Evolutionary conservation across 163 green algal genomes (phyloP).

Genomic region (Scenedesmus sp.): DNA sequence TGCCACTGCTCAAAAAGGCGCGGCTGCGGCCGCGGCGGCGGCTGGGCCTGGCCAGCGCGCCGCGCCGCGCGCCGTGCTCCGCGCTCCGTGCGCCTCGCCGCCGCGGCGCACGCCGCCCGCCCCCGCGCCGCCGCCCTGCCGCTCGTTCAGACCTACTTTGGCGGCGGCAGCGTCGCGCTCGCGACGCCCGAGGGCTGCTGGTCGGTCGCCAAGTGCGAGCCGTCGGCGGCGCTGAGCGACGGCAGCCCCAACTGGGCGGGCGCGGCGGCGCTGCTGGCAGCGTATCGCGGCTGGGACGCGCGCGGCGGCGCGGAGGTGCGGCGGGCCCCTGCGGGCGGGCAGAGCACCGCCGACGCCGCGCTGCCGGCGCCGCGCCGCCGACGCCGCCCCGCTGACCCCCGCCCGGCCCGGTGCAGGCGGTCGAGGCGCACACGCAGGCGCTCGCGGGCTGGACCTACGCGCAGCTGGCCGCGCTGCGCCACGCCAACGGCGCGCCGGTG

Average conservation of each 20-base stretch:
- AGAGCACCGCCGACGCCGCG: background rate
- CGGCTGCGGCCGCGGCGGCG: too few species aligned
- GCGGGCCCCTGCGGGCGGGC: too few species aligned
- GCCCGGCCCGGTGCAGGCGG: background rate
- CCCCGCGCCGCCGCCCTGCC: background rate
- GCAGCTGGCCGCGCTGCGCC: slow-evolving; percentile 57
- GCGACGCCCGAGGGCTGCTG: slow-evolving; percentile 65
- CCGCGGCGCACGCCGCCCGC: background rate
- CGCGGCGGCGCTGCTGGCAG: slow-evolving; percentile 60
- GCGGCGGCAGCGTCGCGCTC: slow-evolving; percentile 71
- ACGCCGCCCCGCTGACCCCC: background rate
- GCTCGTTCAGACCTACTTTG: slow-evolving; percentile 68
- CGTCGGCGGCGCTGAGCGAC: slow-evolving; percentile 57
- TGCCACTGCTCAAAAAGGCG: slow-evolving; percentile 66
- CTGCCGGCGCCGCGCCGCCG: background rate
- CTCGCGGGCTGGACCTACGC: slow-evolving; percentile 49
- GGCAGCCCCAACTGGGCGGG: slow-evolving; percentile 67
- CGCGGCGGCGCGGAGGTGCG: slow-evolving; percentile 51
- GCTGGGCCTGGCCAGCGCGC: too few species aligned
- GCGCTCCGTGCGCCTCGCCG: too few species aligned
- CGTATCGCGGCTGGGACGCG: slow-evolving; percentile 51
- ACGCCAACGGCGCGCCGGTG: slow-evolving; percentile 74
- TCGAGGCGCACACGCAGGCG: slow-evolving; percentile 55
- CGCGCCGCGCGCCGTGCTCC: too few species aligned
- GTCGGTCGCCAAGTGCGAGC: slow-evolving; percentile 53